phyloP scores from a whole-genome alignment of 2,329 filamentous ascomycete species.

The Huntiella omanensis region DNA sequence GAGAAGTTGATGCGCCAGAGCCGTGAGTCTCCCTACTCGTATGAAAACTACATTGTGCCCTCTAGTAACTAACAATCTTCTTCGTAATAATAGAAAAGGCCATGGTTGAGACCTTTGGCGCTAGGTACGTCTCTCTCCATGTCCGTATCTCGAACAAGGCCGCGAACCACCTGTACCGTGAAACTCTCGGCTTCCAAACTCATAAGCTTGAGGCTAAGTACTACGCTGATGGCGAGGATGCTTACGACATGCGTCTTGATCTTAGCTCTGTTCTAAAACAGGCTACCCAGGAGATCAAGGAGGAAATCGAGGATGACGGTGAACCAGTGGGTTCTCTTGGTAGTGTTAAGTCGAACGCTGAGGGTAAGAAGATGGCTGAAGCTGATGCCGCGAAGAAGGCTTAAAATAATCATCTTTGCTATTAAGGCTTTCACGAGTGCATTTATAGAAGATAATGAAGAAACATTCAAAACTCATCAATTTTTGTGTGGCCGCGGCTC shows the following conservation, averaged over 20 bases:
- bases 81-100: constrained; percentile 46
- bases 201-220: constrained; percentile 78
- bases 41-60: too few species aligned
- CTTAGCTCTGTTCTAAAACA: constrained; percentile 40
- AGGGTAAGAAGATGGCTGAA: constrained; percentile 5
- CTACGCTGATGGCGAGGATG: constrained; percentile 96
- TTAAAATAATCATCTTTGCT: too few species aligned
- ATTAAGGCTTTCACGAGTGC: constrained; percentile 22
- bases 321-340: constrained; percentile 51
- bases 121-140: constrained; percentile 86
- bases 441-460: constrained; percentile 36
- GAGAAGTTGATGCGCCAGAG: constrained; percentile 97
- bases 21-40: constrained; percentile 37
- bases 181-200: constrained; percentile 75
- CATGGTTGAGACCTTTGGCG: constrained; percentile 89
- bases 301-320: constrained; percentile 39
- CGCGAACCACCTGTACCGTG: constrained; percentile 78
- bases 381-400: constrained; percentile 33
- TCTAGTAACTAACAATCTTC: background rate
- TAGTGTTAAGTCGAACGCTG: constrained; percentile 13
- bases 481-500: too few species aligned
- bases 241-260: constrained; percentile 83
- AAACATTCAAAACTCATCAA: too few species aligned
- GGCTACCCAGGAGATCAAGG: constrained; percentile 25
- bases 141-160: constrained; percentile 88